phyloP scores from a whole-genome alignment of 306 rosid genomes.

The Vigna reflexopilosa region DNA sequence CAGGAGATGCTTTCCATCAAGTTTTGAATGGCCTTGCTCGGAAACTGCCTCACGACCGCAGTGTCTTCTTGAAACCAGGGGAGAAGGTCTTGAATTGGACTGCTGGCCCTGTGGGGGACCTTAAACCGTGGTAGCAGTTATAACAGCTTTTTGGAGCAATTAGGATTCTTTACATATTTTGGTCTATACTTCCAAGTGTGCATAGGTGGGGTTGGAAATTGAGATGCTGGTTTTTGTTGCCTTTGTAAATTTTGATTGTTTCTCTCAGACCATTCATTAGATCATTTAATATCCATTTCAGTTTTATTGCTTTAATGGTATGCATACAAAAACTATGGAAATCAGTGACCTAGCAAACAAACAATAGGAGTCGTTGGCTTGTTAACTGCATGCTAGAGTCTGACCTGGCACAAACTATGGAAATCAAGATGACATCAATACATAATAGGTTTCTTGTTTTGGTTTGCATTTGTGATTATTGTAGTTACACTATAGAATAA shows the following conservation, averaged over 20 bases:
- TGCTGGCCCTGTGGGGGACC: constrained; percentile 89
- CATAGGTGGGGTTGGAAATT: constrained; percentile 43
- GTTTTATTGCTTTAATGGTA: constrained; percentile 10
- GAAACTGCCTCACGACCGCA: constrained; percentile 75
- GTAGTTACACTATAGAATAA: background rate
- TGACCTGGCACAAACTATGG: constrained; percentile 8
- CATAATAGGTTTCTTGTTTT: constrained; percentile 22
- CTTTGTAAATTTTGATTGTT: constrained; percentile 50
- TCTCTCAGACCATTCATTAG: constrained; percentile 22
- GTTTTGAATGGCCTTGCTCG: constrained; percentile 95
- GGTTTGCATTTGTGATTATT: constrained; percentile 2
- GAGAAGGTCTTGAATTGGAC: constrained; percentile 90
- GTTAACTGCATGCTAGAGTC: constrained; percentile 10
- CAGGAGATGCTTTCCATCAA: constrained; percentile 96
- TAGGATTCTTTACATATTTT: constrained; percentile 42
- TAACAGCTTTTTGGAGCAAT: constrained; percentile 23
- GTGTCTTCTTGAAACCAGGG: constrained; percentile 68
- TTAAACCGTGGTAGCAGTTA: constrained; percentile 77
- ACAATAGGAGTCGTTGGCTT: background rate
- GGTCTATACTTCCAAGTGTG: constrained; percentile 43
- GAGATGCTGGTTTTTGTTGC: constrained; percentile 23
- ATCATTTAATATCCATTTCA: constrained; percentile 37
- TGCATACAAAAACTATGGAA: no score
- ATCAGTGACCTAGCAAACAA: no score
- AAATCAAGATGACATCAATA: constrained; percentile 16